These are phyloP conservation scores for Hebeloma cylindrosporum DNA, from an alignment of 768 basidiomycete species.

Conservation along the genomic window DNA sequence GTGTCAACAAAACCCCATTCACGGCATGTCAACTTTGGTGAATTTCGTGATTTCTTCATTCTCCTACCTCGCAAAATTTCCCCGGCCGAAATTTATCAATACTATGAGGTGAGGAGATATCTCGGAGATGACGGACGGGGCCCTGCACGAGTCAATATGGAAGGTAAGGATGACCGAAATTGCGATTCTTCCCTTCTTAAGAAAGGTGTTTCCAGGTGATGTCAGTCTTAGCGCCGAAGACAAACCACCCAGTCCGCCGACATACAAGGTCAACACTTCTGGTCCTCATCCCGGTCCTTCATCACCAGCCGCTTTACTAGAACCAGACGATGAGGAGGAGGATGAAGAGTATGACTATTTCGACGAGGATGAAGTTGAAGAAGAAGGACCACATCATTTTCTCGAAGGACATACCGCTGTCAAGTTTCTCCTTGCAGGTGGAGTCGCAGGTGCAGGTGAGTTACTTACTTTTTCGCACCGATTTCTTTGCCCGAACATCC, in stretches of 20 bases:
- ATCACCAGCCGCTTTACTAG: constrained; percentile 21
- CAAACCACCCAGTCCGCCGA: constrained; percentile 44
- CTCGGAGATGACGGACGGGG: constrained; percentile 77
- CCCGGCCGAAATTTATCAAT: constrained; percentile 81
- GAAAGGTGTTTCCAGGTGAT: constrained; percentile 51
- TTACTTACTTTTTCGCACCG: constrained; percentile 8
- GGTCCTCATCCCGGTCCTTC: constrained; percentile 13
- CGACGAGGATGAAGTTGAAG: constrained; percentile 53
- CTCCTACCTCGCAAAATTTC: constrained; percentile 81
- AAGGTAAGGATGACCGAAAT: constrained; percentile 54
- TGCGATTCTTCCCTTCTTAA: background rate
- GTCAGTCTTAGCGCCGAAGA: constrained; percentile 78
- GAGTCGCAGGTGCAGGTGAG: constrained; percentile 90
- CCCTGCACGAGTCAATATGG: constrained; percentile 81
- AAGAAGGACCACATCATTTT: constrained; percentile 59
- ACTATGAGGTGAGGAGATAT: constrained; percentile 69
- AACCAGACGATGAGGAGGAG: constrained; percentile 39
- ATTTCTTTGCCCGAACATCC: background rate
- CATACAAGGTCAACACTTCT: constrained; percentile 23
- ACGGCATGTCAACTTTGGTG: constrained; percentile 69
- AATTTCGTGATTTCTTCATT: constrained; percentile 89
- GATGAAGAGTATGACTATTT: constrained; percentile 45
- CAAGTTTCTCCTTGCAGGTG: constrained; percentile 91
- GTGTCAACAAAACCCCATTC: constrained; percentile 73
- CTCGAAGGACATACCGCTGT: constrained; percentile 72